Evolutionary conservation across 2,329 filamentous ascomycete genomes (phyloP), one percentile per base, ranked within the genome.

Genomic region (Botrytis fabae): DNA sequence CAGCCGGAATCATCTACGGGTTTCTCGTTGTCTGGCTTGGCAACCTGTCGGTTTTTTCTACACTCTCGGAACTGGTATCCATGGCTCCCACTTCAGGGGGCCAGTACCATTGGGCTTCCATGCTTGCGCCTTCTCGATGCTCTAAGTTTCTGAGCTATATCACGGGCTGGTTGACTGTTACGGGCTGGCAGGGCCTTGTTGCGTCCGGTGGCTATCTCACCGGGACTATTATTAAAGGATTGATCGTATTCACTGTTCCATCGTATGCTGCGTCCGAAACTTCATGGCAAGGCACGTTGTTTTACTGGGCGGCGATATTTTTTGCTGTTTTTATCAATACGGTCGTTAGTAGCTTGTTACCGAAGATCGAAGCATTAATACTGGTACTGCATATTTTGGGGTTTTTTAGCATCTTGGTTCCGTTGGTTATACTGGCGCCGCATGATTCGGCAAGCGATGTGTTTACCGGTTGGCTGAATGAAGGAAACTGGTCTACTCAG

Each of bases 71-170:
- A 7, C 35, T 71, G 4, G 63, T 54, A 42, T 69, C 48, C 20
- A 77, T 75, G 83, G 86, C 86, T 2, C 88, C 87, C 0, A 89
- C 86, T 0, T 84, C 84, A 1, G 87, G 87, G 22, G 87, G 87
- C 3, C 87, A 89, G 75, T 89, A 88, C 73, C 85, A 87, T 75
- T 88, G 86, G 86, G 86, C 87, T 0, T 86, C 83, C 0, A 85
- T 87, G 69, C 86, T 88, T 72, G 83, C 86, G 1, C 84, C 86
- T 0, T 80, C 78, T 0, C 79, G 79, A 42, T 81, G 82, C 64
- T 86, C 88, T 74, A 86, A 85, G 72, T 84, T 86, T 42, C 80
- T 89, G 4, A 88, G 86, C 74, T 90, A 89, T 75, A 78, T 86
- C 46, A 81, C 65, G 0, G 65, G 65, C 18, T 73, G 71, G 71